Evolutionary conservation across 768 basidiomycete species (phyloP).

Genomic region (Wakefieldia striispora): DNA sequence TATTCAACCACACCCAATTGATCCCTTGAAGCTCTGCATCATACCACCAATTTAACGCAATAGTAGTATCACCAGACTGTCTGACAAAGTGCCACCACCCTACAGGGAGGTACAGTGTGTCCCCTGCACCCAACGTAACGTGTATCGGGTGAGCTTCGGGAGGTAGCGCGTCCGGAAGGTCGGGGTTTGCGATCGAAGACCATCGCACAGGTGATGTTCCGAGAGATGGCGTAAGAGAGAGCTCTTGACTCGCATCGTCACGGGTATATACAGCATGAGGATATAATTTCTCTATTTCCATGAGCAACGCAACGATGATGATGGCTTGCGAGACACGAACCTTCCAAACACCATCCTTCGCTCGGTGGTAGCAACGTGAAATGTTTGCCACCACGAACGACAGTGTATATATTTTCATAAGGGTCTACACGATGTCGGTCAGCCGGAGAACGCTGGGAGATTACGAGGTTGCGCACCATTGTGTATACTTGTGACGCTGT

Average conservation of each 20-base stretch:
- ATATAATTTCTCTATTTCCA: conserved; percentile 50
- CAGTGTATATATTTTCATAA: conserved; percentile 92
- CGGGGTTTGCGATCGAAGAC: conserved; percentile 72
- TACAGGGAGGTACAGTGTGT: conserved; percentile 85
- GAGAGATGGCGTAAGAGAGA: conserved; percentile 32
- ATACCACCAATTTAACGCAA: conserved; percentile 90
- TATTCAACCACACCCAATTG: conserved; percentile 66
- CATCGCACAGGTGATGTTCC: conserved; percentile 61
- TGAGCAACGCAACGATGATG: conserved; percentile 7
- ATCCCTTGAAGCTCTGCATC: conserved; percentile 74
- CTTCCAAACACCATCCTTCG: conserved; percentile 82
- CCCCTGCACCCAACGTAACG: conserved; percentile 66
- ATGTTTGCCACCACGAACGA: conserved; percentile 79
- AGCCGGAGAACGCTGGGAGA: not conserved
- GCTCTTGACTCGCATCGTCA: conserved; percentile 13
- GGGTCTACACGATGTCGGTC: conserved; percentile 51
- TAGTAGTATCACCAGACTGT: conserved; percentile 59
- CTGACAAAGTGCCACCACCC: conserved; percentile 94
- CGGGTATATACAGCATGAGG: conserved; percentile 68
- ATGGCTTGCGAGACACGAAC: conserved; percentile 39
- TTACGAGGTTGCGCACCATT: conserved; percentile 52
- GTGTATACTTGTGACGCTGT: conserved; percentile 82
- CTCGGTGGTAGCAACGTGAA: conserved; percentile 87
- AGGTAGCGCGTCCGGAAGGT: conserved; percentile 44
- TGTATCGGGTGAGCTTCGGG: conserved; percentile 60